phyloP scores from a whole-genome alignment of 2,329 filamentous ascomycete genomes.

The Cladosporium oxysporum region DNA sequence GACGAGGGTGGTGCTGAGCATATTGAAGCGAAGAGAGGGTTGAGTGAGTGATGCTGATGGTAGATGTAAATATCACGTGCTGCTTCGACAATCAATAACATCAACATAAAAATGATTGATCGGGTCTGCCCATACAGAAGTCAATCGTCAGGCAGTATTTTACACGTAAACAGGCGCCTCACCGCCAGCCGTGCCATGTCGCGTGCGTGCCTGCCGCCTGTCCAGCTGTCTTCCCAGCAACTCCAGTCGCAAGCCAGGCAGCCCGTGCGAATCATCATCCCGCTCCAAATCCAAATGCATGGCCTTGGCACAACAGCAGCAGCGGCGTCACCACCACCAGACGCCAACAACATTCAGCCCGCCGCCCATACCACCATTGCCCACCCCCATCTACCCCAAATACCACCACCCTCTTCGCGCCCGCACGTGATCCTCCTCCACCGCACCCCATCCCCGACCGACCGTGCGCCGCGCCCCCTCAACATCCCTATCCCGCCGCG shows the following conservation, averaged over 20 bases:
- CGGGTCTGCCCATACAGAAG: background rate
- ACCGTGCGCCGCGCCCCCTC: slow-evolving; percentile 2
- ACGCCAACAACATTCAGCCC: background rate
- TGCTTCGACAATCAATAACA: background rate
- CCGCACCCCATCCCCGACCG: background rate
- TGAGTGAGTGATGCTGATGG: background rate
- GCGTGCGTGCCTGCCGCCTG: slow-evolving; percentile 1
- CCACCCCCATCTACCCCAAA: slow-evolving; percentile 1
- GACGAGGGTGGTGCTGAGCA: slow-evolving; percentile 5
- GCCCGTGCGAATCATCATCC: slow-evolving; percentile 11
- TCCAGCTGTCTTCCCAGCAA: slow-evolving; percentile 2
- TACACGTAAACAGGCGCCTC: background rate
- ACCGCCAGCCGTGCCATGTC: background rate
- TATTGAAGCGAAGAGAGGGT: slow-evolving; percentile 3
- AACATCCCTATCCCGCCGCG: slow-evolving; percentile 9
- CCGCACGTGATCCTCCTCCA: slow-evolving; percentile 10
- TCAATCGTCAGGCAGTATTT: background rate
- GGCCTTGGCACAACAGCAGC: slow-evolving; percentile 3
- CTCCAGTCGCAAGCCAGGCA: background rate
- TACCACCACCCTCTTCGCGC: slow-evolving; percentile 1
- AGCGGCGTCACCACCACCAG: background rate
- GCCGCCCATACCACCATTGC: slow-evolving; percentile 13
- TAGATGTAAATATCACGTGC: background rate
- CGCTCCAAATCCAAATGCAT: background rate
- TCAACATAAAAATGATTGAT: background rate